A percentile compares a stretch with the other conserved stretches of the same genome.
These are phyloP conservation scores for Leishmania guyanensis DNA, from an alignment of 208 protist genomes.

Conservation along the genomic window DNA sequence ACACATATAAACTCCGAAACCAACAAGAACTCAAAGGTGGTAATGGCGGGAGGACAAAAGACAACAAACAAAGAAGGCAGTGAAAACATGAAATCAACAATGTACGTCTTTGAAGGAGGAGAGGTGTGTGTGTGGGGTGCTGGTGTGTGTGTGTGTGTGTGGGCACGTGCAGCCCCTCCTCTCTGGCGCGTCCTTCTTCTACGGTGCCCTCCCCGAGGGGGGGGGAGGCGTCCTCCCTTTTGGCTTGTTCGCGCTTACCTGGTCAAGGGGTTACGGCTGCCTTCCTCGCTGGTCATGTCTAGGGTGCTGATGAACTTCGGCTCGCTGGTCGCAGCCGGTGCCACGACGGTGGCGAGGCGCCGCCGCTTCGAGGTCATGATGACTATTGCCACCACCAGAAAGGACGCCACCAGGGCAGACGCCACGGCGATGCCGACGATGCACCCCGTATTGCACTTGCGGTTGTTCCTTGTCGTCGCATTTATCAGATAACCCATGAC, in stretches of 20 bases:
- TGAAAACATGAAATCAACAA: not conserved
- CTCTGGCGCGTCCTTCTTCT: not conserved
- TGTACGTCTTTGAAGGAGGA: not conserved
- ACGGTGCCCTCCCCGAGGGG: not conserved
- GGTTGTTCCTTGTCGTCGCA: not conserved
- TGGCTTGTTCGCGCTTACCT: slow-evolving; percentile 2
- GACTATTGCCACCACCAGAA: slow-evolving; percentile 58
- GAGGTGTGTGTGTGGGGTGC: not conserved
- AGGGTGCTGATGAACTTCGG: slow-evolving; percentile 60
- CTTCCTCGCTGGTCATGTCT: slow-evolving; percentile 19
- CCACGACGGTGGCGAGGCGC: slow-evolving; percentile 71
- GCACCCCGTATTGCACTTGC: slow-evolving; percentile 62
- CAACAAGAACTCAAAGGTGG: not conserved
- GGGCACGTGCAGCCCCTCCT: not conserved
- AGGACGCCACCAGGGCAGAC: slow-evolving; percentile 53
- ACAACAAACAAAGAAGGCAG: not conserved
- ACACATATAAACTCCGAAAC: not conserved
- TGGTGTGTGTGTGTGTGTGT: not conserved
- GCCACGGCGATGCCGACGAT: slow-evolving; percentile 74
- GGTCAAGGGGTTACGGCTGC: slow-evolving; percentile 34
- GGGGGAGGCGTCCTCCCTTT: not conserved
- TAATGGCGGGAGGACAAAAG: not conserved
- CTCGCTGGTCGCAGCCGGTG: slow-evolving; percentile 31
- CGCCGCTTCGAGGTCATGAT: slow-evolving; percentile 75
- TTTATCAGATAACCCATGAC: slow-evolving; percentile 33